Base-by-base conservation (phyloP, 2,329 filamentous ascomycete genomes). In the Gyromitra esculenta region DNA sequence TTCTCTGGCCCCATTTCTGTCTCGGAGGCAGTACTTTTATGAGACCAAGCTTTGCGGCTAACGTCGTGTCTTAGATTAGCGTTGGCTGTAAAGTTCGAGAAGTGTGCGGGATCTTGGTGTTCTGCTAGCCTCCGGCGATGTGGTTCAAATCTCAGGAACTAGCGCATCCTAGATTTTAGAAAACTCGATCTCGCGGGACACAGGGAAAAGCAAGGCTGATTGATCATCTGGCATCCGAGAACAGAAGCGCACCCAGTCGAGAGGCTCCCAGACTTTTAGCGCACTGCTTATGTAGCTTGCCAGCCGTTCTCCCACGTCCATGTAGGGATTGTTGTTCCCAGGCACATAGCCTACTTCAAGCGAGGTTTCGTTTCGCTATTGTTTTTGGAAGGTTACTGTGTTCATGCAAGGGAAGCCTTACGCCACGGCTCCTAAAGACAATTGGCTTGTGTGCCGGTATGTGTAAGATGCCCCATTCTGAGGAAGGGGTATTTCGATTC, bases 61-160 rank as follows among this genome's bases (percentile, higher is more conserved):
- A 56, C 64, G 37, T 73, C 54, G 62, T 73, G 63, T 67, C 56
- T 67, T 37, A 45, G 71, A 62, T 63, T 54, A 41, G 31, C 54
- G 31, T 48, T 37, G 39, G 15, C 48, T 68, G 15, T 52, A 39
- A 25, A 37, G 39, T 60, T 59, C 21, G 21, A 37, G 35, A 41
- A 60, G 35, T 25, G 52, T 21, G 21, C 35, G 4, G 39, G 52
- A 50, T 50, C 54, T 60, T 21, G 70, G 70, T 57, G 66, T 62
- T 41, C 57, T 57, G 56, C 37, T 21, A 57, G 31, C 59, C 50
- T 21, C 31, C 43, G 21, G 59, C n/a, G n/a, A 1, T 39, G 8
- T 56, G 39, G 35, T 54, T 54, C 50, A 56, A 56, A 66, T 66
- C 48, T 35, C 11, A 60, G 25, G 31, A 66, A 11, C 13, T 52